Conservation (phyloP, 257 asterid species). For the Solanum habrochaites region DNA sequence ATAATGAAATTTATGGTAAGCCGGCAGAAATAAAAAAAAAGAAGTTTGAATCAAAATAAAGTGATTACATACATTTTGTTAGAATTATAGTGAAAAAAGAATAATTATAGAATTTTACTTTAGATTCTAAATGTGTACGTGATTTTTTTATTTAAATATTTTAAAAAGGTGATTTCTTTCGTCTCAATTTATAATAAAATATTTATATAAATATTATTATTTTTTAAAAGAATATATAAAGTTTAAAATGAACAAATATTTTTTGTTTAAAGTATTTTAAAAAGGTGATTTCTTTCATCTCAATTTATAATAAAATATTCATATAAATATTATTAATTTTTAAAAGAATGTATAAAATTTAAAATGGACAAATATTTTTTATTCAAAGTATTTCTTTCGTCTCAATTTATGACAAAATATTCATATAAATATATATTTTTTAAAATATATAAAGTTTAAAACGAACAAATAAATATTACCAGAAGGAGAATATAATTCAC, state of each 20-base stretch:
- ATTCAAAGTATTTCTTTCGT: rapidly evolving
- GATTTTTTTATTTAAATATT: neutral
- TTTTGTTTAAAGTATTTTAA: neutral
- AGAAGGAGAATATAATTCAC: neutral
- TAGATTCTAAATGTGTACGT: neutral
- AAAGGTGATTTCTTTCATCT: rapidly evolving
- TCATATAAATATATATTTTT: too few relatives aligned
- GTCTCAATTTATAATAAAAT: too few relatives aligned
- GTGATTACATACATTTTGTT: neutral
- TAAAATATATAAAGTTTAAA: too few relatives aligned
- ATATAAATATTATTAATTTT: too few relatives aligned
- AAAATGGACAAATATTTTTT: too few relatives aligned
- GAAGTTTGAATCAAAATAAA: neutral
- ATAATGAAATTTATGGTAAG: neutral
- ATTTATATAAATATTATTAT: too few relatives aligned
- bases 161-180: neutral
- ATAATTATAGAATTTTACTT: neutral
- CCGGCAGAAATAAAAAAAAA: neutral
- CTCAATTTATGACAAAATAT: too few relatives aligned
- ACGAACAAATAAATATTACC: too few relatives aligned
- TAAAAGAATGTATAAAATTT: too few relatives aligned
- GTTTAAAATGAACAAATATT: too few relatives aligned
- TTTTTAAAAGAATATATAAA: too few relatives aligned
- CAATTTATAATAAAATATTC: too few relatives aligned
- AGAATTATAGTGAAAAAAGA: neutral